Evolutionary conservation across 208 protist species (phyloP).

Genomic region (Wallacemonas sp.): DNA sequence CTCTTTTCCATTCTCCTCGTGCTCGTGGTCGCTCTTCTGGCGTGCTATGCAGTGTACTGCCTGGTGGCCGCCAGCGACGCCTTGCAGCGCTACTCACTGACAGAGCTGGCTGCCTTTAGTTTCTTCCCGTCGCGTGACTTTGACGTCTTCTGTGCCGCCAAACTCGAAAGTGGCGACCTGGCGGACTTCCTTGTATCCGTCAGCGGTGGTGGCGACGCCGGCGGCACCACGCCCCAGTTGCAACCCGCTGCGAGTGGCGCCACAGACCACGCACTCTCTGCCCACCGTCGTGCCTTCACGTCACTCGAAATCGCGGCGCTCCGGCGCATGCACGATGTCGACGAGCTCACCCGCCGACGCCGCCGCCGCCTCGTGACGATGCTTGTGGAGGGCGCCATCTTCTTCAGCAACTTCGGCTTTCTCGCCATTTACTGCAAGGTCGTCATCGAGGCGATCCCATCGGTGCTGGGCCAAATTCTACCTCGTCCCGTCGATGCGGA

Average conservation of each 20-base stretch:
- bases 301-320: neutral
- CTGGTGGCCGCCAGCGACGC: conserved; percentile 55
- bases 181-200: neutral
- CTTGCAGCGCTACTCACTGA: conserved; percentile 57
- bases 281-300: conserved; percentile 7
- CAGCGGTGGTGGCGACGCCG: neutral
- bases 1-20: conserved; percentile 43
- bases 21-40: conserved; percentile 29
- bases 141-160: conserved; percentile 40
- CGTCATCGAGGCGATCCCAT: conserved; percentile 73
- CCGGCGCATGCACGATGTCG: conserved; percentile 14
- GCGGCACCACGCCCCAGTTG: too few relatives aligned
- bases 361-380: conserved; percentile 46
- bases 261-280: too few relatives aligned
- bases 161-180: conserved; percentile 5
- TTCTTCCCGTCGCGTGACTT: conserved; percentile 53
- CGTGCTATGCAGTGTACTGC: conserved; percentile 53
- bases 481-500: neutral
- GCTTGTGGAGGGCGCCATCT: conserved; percentile 61
- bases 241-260: too few relatives aligned
- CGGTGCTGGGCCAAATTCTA: conserved; percentile 34
- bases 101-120: conserved; percentile 56
- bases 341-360: conserved; percentile 43
- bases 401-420: conserved; percentile 71
- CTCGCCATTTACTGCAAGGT: conserved; percentile 72